Evolutionary conservation across 345 rosid species (phyloP).

Genomic region (Tarenaya hassleriana): DNA sequence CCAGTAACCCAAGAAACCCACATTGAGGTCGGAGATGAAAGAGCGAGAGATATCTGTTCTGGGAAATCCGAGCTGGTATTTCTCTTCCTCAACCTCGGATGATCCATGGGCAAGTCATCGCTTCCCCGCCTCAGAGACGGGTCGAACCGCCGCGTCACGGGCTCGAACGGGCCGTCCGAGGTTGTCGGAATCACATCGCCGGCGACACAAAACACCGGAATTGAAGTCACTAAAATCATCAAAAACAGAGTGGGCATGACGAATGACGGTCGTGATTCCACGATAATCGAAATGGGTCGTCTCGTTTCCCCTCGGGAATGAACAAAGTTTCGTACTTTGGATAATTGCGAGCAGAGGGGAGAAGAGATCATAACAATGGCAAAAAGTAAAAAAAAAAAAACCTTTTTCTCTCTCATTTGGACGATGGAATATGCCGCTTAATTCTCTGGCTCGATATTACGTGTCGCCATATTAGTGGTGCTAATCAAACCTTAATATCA

Average conservation of each 20-base stretch:
- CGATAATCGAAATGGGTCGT: background rate
- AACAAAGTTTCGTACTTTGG: no score
- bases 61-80: slow-evolving; percentile 50
- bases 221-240: background rate
- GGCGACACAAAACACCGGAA: slow-evolving; percentile 4
- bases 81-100: slow-evolving; percentile 58
- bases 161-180: slow-evolving; percentile 67
- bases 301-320: background rate
- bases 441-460: no score
- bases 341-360: no score
- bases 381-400: no score
- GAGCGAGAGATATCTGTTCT: slow-evolving; percentile 65
- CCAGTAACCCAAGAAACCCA: slow-evolving; percentile 96
- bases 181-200: slow-evolving; percentile 52
- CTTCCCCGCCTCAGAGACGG: slow-evolving; percentile 73
- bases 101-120: slow-evolving; percentile 63
- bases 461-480: no score
- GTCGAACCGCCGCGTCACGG: slow-evolving; percentile 57
- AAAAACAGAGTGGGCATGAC: slow-evolving; percentile 3
- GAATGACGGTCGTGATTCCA: slow-evolving; percentile 8
- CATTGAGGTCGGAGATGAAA: slow-evolving; percentile 66
- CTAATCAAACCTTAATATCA: no score
- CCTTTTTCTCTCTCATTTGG: no score
- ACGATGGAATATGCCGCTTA: no score
- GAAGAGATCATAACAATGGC: no score